phyloP scores from a whole-genome alignment of 2,329 filamentous ascomycete species.

The Apiospora koreana region DNA sequence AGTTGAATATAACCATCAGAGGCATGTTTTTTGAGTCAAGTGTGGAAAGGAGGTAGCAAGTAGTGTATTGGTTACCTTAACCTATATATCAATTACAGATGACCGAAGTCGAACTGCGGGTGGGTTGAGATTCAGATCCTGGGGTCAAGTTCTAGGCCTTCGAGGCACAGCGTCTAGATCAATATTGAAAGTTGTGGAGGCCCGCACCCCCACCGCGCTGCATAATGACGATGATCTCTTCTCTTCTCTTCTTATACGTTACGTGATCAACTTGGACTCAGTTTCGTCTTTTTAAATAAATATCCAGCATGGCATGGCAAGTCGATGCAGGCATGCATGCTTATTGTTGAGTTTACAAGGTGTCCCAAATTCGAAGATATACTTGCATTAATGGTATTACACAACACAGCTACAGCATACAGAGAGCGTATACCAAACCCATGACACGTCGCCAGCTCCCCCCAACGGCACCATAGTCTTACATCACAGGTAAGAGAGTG shows the following conservation, averaged over 20 bases:
- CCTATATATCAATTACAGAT: too few relatives aligned
- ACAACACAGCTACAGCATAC: neutral
- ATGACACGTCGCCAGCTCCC: neutral
- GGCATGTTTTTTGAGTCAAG: too few relatives aligned
- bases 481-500: neutral
- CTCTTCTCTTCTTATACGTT: neutral
- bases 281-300: too few relatives aligned
- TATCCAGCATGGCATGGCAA: too few relatives aligned
- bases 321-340: neutral
- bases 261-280: too few relatives aligned
- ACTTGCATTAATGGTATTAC: neutral
- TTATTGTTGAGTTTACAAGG: too few relatives aligned
- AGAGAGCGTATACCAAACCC: neutral
- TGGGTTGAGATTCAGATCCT: neutral
- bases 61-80: too few relatives aligned
- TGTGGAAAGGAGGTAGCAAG: too few relatives aligned
- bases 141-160: neutral
- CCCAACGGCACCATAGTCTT: neutral
- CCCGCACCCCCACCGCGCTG: neutral
- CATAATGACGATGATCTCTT: neutral
- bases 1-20: neutral
- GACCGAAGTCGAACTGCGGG: too few relatives aligned
- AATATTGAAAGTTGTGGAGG: too few relatives aligned
- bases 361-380: neutral
- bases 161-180: too few relatives aligned